Evolutionary conservation across 352 stramenopile genomes (phyloP).

Genomic region (Phytophthora ramorum): DNA sequence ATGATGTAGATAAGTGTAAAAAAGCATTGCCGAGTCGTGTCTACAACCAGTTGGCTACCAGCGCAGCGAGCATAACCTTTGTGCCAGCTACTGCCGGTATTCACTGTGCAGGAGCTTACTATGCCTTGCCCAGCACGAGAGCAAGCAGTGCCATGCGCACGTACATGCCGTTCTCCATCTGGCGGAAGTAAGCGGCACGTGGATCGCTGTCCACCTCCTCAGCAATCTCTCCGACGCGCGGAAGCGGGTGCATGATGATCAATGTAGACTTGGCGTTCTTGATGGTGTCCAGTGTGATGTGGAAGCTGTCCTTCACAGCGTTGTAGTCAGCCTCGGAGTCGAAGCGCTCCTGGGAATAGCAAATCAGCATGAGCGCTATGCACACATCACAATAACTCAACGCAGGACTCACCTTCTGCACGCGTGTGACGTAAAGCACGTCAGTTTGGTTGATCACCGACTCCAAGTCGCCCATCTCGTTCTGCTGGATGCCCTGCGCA

Average conservation of each 20-base stretch:
- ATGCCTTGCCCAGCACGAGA: constrained; percentile 90
- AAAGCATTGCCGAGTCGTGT: constrained; percentile 15
- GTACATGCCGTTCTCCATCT: constrained; percentile 99
- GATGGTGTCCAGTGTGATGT: constrained; percentile 75
- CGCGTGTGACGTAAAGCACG: constrained; percentile 98
- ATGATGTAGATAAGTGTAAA: constrained; percentile 19
- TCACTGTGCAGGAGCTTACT: constrained; percentile 15
- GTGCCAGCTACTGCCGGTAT: constrained; percentile 8
- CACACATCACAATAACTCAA: neutral
- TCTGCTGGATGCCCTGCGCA: constrained; percentile 81
- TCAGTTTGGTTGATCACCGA: constrained; percentile 93
- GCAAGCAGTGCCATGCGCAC: constrained; percentile 98
- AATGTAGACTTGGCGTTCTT: constrained; percentile 90
- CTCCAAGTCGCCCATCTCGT: constrained; percentile 86
- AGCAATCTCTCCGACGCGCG: constrained; percentile 97
- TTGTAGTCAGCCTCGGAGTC: constrained; percentile 95
- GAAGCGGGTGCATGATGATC: constrained; percentile 99
- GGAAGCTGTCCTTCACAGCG: constrained; percentile 92
- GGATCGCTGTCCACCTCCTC: constrained; percentile 97
- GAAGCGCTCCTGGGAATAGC: constrained; percentile 92
- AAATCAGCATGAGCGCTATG: constrained; percentile 3
- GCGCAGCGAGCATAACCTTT: neutral
- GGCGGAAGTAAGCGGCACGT: constrained; percentile 96
- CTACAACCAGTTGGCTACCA: constrained; percentile 8
- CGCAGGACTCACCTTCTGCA: constrained; percentile 87